Evolutionary conservation across 495 filamentous ascomycete species (phyloP), one percentile per base, ranked within the genome.

Genomic region (Xylaria palmicola): DNA sequence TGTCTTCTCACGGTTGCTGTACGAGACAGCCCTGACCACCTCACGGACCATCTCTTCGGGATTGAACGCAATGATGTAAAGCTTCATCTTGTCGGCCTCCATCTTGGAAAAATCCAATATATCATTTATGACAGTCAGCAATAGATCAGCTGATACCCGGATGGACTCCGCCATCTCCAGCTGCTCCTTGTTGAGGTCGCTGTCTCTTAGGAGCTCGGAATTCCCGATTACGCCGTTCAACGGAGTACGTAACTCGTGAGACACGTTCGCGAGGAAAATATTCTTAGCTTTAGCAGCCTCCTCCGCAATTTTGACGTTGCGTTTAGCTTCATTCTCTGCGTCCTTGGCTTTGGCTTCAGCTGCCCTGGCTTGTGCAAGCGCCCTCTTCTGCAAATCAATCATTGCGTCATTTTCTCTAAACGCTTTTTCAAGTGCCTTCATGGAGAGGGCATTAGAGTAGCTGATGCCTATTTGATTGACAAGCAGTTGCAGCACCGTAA

Each of bases 41-140:
- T 96, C 92, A 6, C 84, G 85, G 56, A 96, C 90, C 60, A 93
- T 96, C 72, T 92, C 90, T 64, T 86, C 88, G 0, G 94, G 81
- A 57, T 90, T 93, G 64, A 96, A 83, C 1, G 91, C 90, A 50
- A 93, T 91, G 10, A 88, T 88, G 56, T 90, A 93, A 8, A 96
- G 87, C 72, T 91, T 91, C 90, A 97, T 94, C 77, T 96, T 97
- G 67, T 93, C 92, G 15, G 92, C 92, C 72, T 97, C 92, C 69
- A 97, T 85, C 69, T 94, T 92, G 30, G 91, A 94, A 70, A 94
- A 96, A 72, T 97, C 92, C 1, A 97, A 79, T 22, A 97, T 93
- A 65, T 97, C 92, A 68, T 97, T 96, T 79, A 97, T 97, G 56
- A 97, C 88, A 0, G 89, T 92, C n/a, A 96, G 81, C 7, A 97